Evolutionary conservation across 202 grass and related monocot species (phyloP).

Genomic region (Zizania palustris): DNA sequence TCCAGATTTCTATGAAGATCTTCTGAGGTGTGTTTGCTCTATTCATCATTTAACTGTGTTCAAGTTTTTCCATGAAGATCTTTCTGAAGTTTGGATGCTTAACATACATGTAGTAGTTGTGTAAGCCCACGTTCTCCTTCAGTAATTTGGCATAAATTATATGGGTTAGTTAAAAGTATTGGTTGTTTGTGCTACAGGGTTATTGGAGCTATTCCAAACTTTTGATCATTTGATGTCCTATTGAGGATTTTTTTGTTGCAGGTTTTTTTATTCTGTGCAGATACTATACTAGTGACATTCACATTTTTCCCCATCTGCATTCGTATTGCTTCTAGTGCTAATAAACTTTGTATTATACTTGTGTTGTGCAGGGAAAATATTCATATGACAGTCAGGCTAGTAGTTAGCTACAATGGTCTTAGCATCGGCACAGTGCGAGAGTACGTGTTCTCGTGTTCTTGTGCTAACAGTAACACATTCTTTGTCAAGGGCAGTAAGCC

Average conservation of each 20-base stretch:
- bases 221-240: neutral
- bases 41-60: neutral
- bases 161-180: neutral
- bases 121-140: neutral
- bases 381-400: slow-evolving; percentile 91
- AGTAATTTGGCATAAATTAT: slow-evolving; percentile 4
- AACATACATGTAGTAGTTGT: neutral
- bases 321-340: slow-evolving; percentile 16
- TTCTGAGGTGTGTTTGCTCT: slow-evolving; percentile 70
- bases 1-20: slow-evolving; percentile 89
- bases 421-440: slow-evolving; percentile 74
- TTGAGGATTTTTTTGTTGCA: neutral
- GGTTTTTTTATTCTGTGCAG: slow-evolving; percentile 7
- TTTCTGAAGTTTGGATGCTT: neutral
- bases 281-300: neutral
- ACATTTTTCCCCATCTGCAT: neutral
- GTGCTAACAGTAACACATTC: neutral
- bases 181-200: neutral
- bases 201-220: neutral
- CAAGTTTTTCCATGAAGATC: neutral
- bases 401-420: slow-evolving; percentile 91
- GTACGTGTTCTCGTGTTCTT: slow-evolving; percentile 52
- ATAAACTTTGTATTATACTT: slow-evolving; percentile 19
- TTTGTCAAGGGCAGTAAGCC: too few species aligned
- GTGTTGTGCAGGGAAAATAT: slow-evolving; percentile 82